Percentiles rank a stretch among this genome's conserved stretches.
phyloP scores from a whole-genome alignment of 2,329 filamentous ascomycete species.

The Beauveria sp. region DNA sequence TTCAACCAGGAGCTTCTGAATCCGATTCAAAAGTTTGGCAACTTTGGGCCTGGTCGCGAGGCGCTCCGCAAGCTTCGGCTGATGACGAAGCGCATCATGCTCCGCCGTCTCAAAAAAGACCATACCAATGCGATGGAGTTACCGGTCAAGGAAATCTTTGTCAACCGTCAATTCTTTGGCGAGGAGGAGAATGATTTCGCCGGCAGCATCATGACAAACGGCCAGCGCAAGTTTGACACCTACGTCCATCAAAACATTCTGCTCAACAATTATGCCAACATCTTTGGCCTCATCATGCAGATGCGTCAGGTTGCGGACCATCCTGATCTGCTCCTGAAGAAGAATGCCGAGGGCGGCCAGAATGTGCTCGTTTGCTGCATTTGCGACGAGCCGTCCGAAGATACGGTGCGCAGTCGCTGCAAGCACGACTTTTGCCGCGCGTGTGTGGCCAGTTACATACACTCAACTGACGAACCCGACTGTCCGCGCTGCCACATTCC shows the following conservation, averaged over 20 bases:
- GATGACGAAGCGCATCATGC: slow-evolving; percentile 89
- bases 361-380: slow-evolving; percentile 90
- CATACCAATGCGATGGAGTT: slow-evolving; percentile 93
- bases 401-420: slow-evolving; percentile 85
- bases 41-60: slow-evolving; percentile 51
- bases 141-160: slow-evolving; percentile 85
- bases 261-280: slow-evolving; percentile 97
- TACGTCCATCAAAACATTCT: slow-evolving; percentile 92
- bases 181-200: slow-evolving; percentile 96
- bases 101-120: slow-evolving; percentile 88
- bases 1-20: slow-evolving; percentile 96
- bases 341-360: slow-evolving; percentile 75
- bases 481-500: slow-evolving; percentile 90
- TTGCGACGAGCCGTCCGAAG: slow-evolving; percentile 92
- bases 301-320: slow-evolving; percentile 98
- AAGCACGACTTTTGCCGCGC: slow-evolving; percentile 63
- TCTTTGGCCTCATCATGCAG: slow-evolving; percentile 97
- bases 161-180: slow-evolving; percentile 93
- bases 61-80: slow-evolving; percentile 79
- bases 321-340: slow-evolving; percentile 87
- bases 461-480: slow-evolving; percentile 67
- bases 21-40: slow-evolving; percentile 61
- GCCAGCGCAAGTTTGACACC: slow-evolving; percentile 83
- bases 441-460: slow-evolving; percentile 49
- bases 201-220: slow-evolving; percentile 88